Conservation (phyloP, 208 protist species). For the Acanthamoeba culbertsoni region DNA sequence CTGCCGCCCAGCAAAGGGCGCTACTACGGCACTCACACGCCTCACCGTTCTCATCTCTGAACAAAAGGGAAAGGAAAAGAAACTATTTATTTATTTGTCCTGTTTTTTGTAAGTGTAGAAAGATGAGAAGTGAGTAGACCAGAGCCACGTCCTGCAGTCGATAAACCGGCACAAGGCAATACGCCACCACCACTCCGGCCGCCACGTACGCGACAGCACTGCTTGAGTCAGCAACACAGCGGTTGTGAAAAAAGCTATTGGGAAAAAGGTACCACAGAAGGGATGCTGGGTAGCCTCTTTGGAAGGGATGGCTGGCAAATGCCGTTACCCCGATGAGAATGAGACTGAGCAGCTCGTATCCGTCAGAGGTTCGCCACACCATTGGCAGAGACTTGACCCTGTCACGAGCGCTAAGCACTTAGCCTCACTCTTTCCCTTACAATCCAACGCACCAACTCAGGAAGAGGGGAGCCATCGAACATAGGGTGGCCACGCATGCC, state of each 20-base stretch:
- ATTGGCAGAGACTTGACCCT: neutral
- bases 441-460: neutral
- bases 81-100: too few relatives aligned
- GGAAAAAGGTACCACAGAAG: neutral
- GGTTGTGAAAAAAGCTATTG: neutral
- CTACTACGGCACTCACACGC: too few relatives aligned
- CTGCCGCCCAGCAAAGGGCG: too few relatives aligned
- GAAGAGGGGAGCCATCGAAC: neutral
- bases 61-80: too few relatives aligned
- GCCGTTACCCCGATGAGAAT: neutral
- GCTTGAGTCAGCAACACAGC: neutral
- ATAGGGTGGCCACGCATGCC: neutral
- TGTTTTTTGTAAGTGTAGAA: neutral
- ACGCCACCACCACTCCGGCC: neutral
- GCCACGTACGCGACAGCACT: neutral
- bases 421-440: neutral
- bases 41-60: too few relatives aligned
- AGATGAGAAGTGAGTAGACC: too few relatives aligned
- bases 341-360: slow-evolving; percentile 8
- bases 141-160: neutral
- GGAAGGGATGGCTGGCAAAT: neutral
- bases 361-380: neutral
- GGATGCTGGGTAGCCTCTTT: neutral
- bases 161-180: neutral
- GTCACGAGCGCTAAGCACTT: neutral